phyloP scores from a whole-genome alignment of 106 monocot species.

The Xerophyta viscosa region DNA sequence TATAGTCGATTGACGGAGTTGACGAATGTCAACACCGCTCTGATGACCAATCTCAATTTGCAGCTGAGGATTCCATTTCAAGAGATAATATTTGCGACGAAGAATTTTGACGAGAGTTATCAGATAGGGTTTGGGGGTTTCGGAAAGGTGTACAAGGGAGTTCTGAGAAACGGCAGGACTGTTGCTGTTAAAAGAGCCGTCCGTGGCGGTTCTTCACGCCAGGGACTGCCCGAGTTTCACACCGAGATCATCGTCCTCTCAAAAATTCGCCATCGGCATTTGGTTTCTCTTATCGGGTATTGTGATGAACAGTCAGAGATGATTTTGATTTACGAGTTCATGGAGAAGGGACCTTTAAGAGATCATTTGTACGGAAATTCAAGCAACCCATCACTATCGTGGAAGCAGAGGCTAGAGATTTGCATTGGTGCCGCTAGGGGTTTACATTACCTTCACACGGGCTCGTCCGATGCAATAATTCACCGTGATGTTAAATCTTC shows the following conservation, averaged over 20 bases:
- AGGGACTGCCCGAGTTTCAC: constrained; percentile 20
- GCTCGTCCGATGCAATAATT: constrained; percentile 14
- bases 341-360: constrained; percentile 22
- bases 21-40: background rate
- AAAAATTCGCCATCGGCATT: constrained; percentile 24
- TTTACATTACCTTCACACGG: constrained; percentile 30
- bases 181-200: constrained; percentile 22
- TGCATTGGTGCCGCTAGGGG: constrained; percentile 26
- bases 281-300: constrained; percentile 30
- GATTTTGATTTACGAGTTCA: constrained; percentile 30
- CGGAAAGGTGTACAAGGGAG: constrained; percentile 20
- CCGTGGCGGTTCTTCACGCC: constrained; percentile 5
- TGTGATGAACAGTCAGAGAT: constrained; percentile 30
- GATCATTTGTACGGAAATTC: constrained; percentile 23
- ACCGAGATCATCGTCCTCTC: constrained; percentile 22
- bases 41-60: constrained; percentile 7
- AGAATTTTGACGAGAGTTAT: constrained; percentile 9
- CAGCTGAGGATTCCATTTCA: constrained; percentile 9
- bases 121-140: constrained; percentile 24
- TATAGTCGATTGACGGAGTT: background rate
- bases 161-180: constrained; percentile 14
- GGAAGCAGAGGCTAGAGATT: constrained; percentile 32
- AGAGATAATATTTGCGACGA: constrained; percentile 12
- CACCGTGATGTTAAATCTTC: constrained; percentile 29
- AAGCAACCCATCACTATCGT: background rate